Percentiles rank a stretch among this genome's conserved stretches.
Conservation (phyloP, 768 basidiomycete genomes). For the Amanita fuliginea region DNA sequence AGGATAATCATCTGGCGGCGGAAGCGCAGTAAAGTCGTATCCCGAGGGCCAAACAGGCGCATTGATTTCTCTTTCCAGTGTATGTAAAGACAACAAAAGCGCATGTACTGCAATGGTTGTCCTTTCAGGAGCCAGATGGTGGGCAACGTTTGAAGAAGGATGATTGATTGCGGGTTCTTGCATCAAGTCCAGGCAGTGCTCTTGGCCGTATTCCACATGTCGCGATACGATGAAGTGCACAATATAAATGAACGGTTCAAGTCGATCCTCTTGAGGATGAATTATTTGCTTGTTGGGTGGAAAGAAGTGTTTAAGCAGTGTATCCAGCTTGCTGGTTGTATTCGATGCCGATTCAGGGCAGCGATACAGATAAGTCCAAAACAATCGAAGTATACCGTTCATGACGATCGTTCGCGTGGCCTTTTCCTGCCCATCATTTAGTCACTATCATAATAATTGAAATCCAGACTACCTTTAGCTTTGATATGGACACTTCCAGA, state of each 20-base stretch:
- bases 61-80: conserved; percentile 59
- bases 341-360: conserved; percentile 80
- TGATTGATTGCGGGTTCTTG: conserved; percentile 49
- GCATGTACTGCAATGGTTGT: conserved; percentile 70
- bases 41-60: conserved; percentile 74
- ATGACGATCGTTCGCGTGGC: conserved; percentile 56
- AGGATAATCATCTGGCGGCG: conserved; percentile 56
- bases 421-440: conserved; percentile 51
- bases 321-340: conserved; percentile 70
- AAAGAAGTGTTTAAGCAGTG: conserved; percentile 66
- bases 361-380: conserved; percentile 95
- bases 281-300: conserved; percentile 54
- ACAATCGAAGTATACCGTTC: conserved; percentile 72
- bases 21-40: conserved; percentile 48
- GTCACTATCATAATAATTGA: not conserved
- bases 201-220: conserved; percentile 77
- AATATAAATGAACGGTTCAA: conserved; percentile 69
- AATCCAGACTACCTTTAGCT: conserved; percentile 55
- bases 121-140: conserved; percentile 58
- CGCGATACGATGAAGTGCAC: conserved; percentile 76
- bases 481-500: conserved; percentile 62
- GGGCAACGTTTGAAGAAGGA: conserved; percentile 23
- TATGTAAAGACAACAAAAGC: conserved; percentile 57
- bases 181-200: conserved; percentile 70
- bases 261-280: conserved; percentile 61